Evolutionary conservation across 495 filamentous ascomycete species (phyloP).

Genomic region (Apiosordaria backusii): DNA sequence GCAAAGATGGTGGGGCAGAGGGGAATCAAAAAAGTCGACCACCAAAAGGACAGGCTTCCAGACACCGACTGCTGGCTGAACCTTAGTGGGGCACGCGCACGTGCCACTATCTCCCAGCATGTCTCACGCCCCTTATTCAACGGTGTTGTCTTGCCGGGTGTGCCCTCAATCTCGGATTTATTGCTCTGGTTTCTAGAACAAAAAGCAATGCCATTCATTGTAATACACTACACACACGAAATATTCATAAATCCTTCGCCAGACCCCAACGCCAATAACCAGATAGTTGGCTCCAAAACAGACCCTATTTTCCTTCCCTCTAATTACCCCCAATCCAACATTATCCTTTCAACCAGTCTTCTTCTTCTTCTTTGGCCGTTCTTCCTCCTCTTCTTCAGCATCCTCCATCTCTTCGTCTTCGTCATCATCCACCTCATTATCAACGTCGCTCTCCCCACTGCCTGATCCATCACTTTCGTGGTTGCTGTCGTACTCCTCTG

Average conservation of each 20-base stretch:
- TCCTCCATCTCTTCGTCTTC: slow-evolving; percentile 33
- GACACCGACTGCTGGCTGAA: neutral
- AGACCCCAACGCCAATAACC: neutral
- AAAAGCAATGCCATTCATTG: neutral
- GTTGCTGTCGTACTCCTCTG: slow-evolving; percentile 89
- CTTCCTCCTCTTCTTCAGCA: slow-evolving; percentile 35
- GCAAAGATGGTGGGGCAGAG: slow-evolving; percentile 15
- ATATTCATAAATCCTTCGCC: neutral
- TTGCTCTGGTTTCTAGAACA: neutral
- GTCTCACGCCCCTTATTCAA: too few species aligned
- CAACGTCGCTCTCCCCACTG: slow-evolving; percentile 53
- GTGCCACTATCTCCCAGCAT: neutral
- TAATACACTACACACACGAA: neutral
- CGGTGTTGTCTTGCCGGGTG: too few species aligned
- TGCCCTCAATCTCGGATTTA: too few species aligned
- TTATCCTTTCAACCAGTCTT: slow-evolving; percentile 38
- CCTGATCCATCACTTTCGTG: slow-evolving; percentile 81
- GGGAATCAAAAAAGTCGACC: slow-evolving; percentile 8
- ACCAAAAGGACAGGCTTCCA: slow-evolving; percentile 11
- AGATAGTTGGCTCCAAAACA: neutral
- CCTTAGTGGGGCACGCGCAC: slow-evolving; percentile 19
- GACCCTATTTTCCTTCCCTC: neutral
- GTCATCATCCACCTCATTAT: slow-evolving; percentile 44
- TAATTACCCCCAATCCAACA: neutral
- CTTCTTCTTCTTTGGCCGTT: slow-evolving; percentile 50